Conservation (phyloP, 1,139 yeast genomes). For the Geotrichum fermentans region DNA sequence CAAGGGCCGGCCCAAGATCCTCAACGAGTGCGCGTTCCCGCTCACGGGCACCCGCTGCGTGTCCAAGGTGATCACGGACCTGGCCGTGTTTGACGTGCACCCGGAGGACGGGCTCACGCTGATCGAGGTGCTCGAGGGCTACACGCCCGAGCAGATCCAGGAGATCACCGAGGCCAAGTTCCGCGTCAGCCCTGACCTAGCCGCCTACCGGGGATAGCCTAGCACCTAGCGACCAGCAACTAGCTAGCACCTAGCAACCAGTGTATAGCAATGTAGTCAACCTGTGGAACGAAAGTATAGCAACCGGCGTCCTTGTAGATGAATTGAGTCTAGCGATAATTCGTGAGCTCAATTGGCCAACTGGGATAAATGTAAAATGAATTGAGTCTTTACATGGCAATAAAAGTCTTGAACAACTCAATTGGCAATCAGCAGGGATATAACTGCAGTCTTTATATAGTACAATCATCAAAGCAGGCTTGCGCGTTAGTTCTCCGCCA, state of each 20-base stretch:
- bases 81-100: conserved; percentile 48
- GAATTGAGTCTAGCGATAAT: too few relatives aligned
- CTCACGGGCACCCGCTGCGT: conserved; percentile 48
- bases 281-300: too few relatives aligned
- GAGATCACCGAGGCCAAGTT: conserved; percentile 44
- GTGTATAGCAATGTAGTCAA: not conserved
- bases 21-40: conserved; percentile 44
- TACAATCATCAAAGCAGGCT: too few relatives aligned
- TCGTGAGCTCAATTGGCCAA: too few relatives aligned
- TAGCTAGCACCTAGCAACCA: not conserved
- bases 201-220: conserved; percentile 8
- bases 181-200: conserved; percentile 37
- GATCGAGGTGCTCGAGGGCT: conserved; percentile 42
- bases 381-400: not conserved
- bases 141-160: conserved; percentile 42
- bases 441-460: too few relatives aligned
- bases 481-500: too few relatives aligned
- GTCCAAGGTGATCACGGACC: conserved; percentile 45
- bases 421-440: too few relatives aligned
- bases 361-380: not conserved
- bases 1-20: conserved; percentile 47
- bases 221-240: not conserved
- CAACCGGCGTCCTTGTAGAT: too few relatives aligned
- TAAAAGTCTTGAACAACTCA: too few relatives aligned
- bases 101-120: conserved; percentile 40